These are phyloP conservation scores for Raphidocelis subcapitata DNA, from an alignment of 139 green algal genomes.

Conservation along the genomic window DNA sequence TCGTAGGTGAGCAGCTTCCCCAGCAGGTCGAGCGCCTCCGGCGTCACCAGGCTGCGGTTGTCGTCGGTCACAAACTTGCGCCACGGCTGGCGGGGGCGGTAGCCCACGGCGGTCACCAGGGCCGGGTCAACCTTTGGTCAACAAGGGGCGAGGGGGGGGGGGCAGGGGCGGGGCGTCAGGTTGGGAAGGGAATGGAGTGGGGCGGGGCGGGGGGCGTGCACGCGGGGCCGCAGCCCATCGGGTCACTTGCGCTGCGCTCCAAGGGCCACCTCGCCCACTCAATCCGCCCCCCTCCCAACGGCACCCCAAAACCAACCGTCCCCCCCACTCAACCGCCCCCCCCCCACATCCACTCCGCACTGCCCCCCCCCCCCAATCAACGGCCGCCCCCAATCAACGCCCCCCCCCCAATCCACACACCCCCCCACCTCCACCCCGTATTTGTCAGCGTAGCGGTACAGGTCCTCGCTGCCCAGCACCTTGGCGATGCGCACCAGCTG, in stretches of 20 bases:
- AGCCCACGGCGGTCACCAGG: constrained; percentile 26
- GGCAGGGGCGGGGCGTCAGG: no score
- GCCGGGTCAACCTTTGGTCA: not conserved
- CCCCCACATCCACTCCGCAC: constrained; percentile 88
- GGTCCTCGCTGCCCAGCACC: constrained; percentile 87
- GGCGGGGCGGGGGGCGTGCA: not conserved
- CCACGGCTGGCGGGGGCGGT: constrained; percentile 78
- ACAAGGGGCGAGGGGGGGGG: no score
- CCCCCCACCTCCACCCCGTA: no score
- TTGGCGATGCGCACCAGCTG: constrained; percentile 97
- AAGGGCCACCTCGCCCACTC: no score
- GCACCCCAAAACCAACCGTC: not conserved
- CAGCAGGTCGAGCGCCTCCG: constrained; percentile 90
- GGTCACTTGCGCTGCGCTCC: no score
- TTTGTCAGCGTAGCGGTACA: constrained; percentile 59
- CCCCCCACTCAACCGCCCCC: not conserved
- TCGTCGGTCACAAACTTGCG: constrained; percentile 90
- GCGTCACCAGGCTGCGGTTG: constrained; percentile 88
- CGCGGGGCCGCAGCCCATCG: no score
- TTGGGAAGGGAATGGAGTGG: not conserved
- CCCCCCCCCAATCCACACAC: no score
- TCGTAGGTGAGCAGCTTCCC: constrained; percentile 89
- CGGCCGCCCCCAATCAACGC: not conserved
- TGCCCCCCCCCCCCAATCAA: constrained; percentile 45
- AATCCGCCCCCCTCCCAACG: no score